A percentile compares a stretch with the other conserved stretches of the same genome.
Evolutionary conservation across 1,284 basidiomycete genomes (phyloP).

Genomic region (Leccinum pachyderme): DNA sequence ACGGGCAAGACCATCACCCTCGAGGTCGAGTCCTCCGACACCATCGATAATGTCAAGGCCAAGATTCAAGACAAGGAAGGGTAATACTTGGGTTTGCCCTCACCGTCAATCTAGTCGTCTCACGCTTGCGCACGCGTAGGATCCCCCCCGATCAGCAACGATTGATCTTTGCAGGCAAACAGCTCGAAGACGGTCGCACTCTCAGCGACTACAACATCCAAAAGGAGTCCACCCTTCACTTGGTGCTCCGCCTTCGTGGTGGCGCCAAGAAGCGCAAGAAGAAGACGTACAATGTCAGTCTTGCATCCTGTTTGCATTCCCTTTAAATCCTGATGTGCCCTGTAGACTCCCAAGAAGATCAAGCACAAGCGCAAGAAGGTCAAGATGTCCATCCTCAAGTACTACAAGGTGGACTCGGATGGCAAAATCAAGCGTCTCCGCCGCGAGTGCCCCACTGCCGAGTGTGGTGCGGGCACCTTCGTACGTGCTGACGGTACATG

Average conservation of each 20-base stretch:
- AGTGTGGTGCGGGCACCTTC: constrained; percentile 96
- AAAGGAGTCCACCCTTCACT: constrained; percentile 94
- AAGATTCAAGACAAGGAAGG: constrained; percentile 97
- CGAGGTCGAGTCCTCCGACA: too few relatives aligned
- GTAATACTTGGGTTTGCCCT: constrained; percentile 42
- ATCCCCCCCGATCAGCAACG: constrained; percentile 97
- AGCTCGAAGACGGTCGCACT: constrained; percentile 92
- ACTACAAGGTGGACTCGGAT: constrained; percentile 99
- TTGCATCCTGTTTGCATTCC: background rate
- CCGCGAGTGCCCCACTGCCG: constrained; percentile 89
- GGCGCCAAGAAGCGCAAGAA: constrained; percentile 99
- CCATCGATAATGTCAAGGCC: constrained; percentile 97
- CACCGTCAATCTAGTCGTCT: background rate
- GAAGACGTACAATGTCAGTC: constrained; percentile 91
- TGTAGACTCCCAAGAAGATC: constrained; percentile 98
- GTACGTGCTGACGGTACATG: constrained; percentile 44
- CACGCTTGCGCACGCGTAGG: constrained; percentile 42
- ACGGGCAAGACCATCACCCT: too few relatives aligned
- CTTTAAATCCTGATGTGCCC: constrained; percentile 7
- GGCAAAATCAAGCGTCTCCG: constrained; percentile 99
- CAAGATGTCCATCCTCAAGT: constrained; percentile 99
- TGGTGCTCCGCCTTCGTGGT: constrained; percentile 94
- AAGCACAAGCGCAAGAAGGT: constrained; percentile 99
- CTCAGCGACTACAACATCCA: constrained; percentile 94
- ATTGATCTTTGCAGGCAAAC: constrained; percentile 97